Evolutionary conservation across 495 filamentous ascomycete species (phyloP).

Genomic region (Aspergillus sparsus): DNA sequence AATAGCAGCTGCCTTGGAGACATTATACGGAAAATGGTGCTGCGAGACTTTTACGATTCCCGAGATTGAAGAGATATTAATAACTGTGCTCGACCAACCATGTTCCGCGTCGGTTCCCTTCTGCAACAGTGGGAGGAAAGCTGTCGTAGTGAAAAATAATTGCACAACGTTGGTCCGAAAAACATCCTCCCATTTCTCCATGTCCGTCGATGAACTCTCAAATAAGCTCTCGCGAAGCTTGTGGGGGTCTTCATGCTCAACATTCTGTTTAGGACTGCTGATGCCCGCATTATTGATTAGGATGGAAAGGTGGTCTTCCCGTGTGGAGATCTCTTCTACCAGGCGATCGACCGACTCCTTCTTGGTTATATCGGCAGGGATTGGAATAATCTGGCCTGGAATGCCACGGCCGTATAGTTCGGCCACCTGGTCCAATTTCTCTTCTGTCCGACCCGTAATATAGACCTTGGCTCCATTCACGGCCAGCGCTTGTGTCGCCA

Average conservation of each 20-base stretch:
- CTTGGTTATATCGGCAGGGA: constrained; percentile 51
- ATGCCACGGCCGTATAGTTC: constrained; percentile 47
- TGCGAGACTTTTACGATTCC: constrained; percentile 52
- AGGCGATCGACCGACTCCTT: constrained; percentile 50
- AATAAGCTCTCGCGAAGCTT: constrained; percentile 60
- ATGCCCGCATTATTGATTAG: constrained; percentile 62
- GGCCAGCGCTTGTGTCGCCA: constrained; percentile 58
- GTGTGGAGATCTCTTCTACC: constrained; percentile 43
- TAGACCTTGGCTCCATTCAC: constrained; percentile 63
- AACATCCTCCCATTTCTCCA: too few species aligned
- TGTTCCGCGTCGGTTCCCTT: constrained; percentile 47
- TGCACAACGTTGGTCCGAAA: too few species aligned
- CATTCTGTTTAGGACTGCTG: constrained; percentile 30
- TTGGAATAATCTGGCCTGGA: constrained; percentile 57
- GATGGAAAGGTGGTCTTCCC: constrained; percentile 51
- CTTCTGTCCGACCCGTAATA: constrained; percentile 57
- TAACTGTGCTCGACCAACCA: constrained; percentile 56
- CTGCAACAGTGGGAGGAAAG: constrained; percentile 26
- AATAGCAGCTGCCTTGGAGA: constrained; percentile 51
- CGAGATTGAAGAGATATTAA: constrained; percentile 61
- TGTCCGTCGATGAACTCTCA: constrained; percentile 36
- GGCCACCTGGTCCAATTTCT: constrained; percentile 57
- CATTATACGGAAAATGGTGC: constrained; percentile 56
- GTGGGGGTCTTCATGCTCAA: constrained; percentile 39
- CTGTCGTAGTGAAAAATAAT: too few species aligned